These are phyloP conservation scores for Citrullus colocynthis DNA, from an alignment of 306 rosid species.

Conservation along the genomic window DNA sequence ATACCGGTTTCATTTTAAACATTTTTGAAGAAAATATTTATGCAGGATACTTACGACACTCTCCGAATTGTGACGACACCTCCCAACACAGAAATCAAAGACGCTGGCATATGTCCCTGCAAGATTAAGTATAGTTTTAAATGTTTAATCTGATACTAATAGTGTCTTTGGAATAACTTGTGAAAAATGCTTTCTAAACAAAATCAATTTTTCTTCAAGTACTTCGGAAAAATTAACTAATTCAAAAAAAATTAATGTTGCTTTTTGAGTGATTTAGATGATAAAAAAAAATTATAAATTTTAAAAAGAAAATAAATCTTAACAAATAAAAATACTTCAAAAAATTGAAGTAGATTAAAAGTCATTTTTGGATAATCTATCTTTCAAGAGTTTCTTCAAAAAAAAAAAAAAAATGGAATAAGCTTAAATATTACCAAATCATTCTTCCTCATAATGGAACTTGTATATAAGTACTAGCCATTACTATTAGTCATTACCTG, in stretches of 20 bases:
- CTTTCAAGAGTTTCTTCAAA: too few species aligned
- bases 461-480: background rate
- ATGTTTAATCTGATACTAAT: background rate
- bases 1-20: background rate
- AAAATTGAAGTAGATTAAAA: too few species aligned
- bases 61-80: constrained; percentile 96
- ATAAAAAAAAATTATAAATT: too few species aligned
- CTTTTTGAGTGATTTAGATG: too few species aligned
- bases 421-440: too few species aligned
- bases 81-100: constrained; percentile 75
- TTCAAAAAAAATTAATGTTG: too few species aligned
- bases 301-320: too few species aligned
- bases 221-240: too few species aligned
- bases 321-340: too few species aligned
- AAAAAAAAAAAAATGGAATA: too few species aligned
- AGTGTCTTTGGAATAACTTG: background rate
- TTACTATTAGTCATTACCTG: constrained; percentile 41
- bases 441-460: background rate
- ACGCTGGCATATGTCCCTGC: constrained; percentile 67
- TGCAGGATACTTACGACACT: constrained; percentile 66
- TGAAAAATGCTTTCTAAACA: background rate
- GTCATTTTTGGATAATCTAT: too few species aligned
- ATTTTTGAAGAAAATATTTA: constrained; percentile 1
- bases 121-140: background rate
- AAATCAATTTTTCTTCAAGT: background rate